A percentile compares a stretch with the other conserved stretches of the same genome.
Conservation (phyloP, 805 yeast species). For the Candida incommunis region DNA sequence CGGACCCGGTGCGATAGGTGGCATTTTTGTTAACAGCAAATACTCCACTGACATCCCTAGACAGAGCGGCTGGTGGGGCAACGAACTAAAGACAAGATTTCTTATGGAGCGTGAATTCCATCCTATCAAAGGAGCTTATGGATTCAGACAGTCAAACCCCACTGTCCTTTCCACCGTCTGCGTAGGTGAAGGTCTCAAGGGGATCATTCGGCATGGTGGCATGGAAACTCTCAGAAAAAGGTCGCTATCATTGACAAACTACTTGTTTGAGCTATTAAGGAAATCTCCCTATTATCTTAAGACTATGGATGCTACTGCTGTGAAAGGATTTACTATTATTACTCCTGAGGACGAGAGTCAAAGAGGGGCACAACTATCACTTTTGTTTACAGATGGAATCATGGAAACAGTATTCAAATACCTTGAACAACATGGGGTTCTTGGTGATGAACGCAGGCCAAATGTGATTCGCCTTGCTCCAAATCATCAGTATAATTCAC, state of each 20-base stretch:
- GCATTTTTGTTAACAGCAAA: conserved; percentile 60
- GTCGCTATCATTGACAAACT: conserved; percentile 43
- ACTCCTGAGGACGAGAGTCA: conserved; percentile 49
- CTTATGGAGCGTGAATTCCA: conserved; percentile 65
- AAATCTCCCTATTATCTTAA: conserved; percentile 32
- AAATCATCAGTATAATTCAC: conserved; percentile 67
- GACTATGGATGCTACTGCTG: conserved; percentile 5
- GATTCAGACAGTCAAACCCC: conserved; percentile 84
- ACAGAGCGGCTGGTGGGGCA: conserved; percentile 98
- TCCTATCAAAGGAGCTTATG: conserved; percentile 76
- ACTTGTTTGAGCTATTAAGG: conserved; percentile 34
- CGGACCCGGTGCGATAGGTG: conserved; percentile 92
- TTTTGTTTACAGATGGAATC: conserved; percentile 43
- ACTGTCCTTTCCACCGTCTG: conserved; percentile 76
- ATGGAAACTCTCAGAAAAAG: conserved; percentile 40
- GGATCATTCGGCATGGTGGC: conserved; percentile 50
- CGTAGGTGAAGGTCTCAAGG: conserved; percentile 47
- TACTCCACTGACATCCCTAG: conserved; percentile 33
- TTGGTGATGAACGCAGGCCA: conserved; percentile 84
- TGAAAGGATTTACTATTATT: conserved; percentile 46
- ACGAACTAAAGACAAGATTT: conserved; percentile 53
- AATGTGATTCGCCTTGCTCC: conserved; percentile 88
- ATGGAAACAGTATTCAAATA: conserved; percentile 48
- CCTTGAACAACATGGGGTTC: conserved; percentile 42
- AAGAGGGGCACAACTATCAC: conserved; percentile 74